phyloP scores from a whole-genome alignment of 805 yeast species.

The Candida chilensis region DNA sequence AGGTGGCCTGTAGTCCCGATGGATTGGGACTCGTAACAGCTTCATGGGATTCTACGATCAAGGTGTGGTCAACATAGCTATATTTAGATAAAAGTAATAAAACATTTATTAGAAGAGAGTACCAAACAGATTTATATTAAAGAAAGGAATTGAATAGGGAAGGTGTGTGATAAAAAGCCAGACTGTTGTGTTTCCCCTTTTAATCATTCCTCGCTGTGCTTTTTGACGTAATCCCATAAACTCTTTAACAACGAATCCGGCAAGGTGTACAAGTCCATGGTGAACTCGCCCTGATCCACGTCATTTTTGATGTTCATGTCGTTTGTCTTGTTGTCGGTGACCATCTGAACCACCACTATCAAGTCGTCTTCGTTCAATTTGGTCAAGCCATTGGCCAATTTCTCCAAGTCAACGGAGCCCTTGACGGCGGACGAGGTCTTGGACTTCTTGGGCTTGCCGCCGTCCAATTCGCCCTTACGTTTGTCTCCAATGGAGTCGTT shows the following conservation, averaged over 20 bases:
- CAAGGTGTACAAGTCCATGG: conserved; percentile 88
- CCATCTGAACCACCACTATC: conserved; percentile 94
- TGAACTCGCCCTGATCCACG: conserved; percentile 94
- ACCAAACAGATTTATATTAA: too few relatives aligned
- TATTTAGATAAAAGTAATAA: too few relatives aligned
- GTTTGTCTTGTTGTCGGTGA: conserved; percentile 87
- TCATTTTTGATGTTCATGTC: conserved; percentile 96
- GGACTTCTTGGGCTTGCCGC: conserved; percentile 38
- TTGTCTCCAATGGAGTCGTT: conserved; percentile 11
- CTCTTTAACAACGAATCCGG: conserved; percentile 88
- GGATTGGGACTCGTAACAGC: conserved; percentile 74
- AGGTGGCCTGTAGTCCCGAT: conserved; percentile 59
- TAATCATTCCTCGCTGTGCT: too few relatives aligned
- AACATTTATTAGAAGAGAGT: too few relatives aligned
- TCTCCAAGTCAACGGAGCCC: conserved; percentile 80
- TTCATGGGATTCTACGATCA: conserved; percentile 72
- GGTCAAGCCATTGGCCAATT: conserved; percentile 82
- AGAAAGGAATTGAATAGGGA: too few relatives aligned
- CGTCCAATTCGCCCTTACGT: conserved; percentile 17
- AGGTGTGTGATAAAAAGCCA: too few relatives aligned
- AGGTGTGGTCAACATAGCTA: conserved; percentile 42
- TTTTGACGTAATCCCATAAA: conserved; percentile 90
- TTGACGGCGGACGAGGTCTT: conserved; percentile 49
- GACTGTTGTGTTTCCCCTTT: too few relatives aligned
- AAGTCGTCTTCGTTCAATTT: conserved; percentile 87